These are phyloP conservation scores for Boletus reticuloceps DNA, from an alignment of 768 basidiomycete genomes.

Conservation along the genomic window DNA sequence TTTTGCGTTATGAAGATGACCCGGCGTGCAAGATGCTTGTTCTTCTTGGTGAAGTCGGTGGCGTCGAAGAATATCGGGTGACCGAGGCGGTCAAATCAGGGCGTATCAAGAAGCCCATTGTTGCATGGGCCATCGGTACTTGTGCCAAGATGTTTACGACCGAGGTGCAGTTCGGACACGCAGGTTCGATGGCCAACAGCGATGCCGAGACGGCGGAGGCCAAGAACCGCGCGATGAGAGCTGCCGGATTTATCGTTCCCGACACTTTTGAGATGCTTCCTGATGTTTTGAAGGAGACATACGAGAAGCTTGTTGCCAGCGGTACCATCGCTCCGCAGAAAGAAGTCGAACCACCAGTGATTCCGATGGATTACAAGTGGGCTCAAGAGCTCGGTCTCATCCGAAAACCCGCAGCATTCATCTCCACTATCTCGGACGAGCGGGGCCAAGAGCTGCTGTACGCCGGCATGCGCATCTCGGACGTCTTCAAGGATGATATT, in stretches of 20 bases:
- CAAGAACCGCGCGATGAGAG: conserved; percentile 95
- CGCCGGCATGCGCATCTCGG: conserved; percentile 98
- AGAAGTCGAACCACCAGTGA: conserved; percentile 89
- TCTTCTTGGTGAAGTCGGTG: conserved; percentile 97
- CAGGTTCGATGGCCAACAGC: conserved; percentile 97
- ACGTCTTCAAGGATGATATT: conserved; percentile 97
- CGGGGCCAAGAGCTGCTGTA: conserved; percentile 98
- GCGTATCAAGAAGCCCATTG: conserved; percentile 95
- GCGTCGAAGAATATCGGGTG: conserved; percentile 98
- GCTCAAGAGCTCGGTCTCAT: conserved; percentile 97
- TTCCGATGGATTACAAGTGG: conserved; percentile 99
- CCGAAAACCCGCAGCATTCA: conserved; percentile 97
- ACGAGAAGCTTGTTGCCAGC: conserved; percentile 70
- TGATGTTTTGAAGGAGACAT: conserved; percentile 76
- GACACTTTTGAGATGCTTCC: conserved; percentile 98
- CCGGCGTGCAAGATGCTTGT: conserved; percentile 99
- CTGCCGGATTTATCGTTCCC: conserved; percentile 94
- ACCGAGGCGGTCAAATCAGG: conserved; percentile 96
- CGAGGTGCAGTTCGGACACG: conserved; percentile 99
- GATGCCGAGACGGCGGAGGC: conserved; percentile 97
- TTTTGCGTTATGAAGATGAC: conserved; percentile 95
- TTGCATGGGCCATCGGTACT: conserved; percentile 99
- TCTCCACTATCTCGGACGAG: conserved; percentile 99
- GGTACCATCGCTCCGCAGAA: conserved; percentile 67
- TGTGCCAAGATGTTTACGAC: conserved; percentile 99